Conservation (phyloP, 169 alveolate species). For the Eimeria praecox region DNA sequence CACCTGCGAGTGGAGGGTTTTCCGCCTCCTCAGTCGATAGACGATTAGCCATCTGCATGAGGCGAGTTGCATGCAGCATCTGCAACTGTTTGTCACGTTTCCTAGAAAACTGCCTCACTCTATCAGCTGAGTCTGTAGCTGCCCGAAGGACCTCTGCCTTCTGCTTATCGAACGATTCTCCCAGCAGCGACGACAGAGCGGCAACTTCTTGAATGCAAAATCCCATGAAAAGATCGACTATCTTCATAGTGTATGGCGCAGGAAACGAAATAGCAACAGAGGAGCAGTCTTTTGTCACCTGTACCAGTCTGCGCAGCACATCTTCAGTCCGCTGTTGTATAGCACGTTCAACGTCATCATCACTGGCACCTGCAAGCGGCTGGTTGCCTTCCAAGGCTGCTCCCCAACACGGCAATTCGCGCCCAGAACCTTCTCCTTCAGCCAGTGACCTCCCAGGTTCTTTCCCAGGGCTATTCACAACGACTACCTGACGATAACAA, state of each 20-base stretch:
- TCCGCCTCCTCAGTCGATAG: not conserved
- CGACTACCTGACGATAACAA: not conserved
- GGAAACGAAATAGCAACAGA: not conserved
- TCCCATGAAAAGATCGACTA: not conserved
- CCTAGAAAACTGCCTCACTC: not conserved
- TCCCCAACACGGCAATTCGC: not conserved
- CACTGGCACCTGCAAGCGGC: not conserved
- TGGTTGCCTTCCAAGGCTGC: not conserved
- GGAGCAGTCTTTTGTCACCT: not conserved
- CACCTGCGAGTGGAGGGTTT: not conserved
- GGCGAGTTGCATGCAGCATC: not conserved
- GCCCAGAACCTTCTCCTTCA: not conserved
- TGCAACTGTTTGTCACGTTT: not conserved
- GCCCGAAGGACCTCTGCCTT: not conserved
- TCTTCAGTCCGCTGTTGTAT: not conserved
- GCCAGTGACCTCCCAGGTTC: not conserved
- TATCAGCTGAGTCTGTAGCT: not conserved
- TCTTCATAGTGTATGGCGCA: not conserved
- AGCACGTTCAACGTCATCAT: not conserved
- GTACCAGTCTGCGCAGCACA: not conserved
- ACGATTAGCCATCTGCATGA: not conserved
- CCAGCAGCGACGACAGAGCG: not conserved
- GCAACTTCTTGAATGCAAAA: slow-evolving; percentile 12
- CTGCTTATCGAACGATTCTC: not conserved
- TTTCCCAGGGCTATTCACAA: not conserved